Percentiles rank a stretch among this genome's conserved stretches.
Conservation (phyloP, 495 filamentous ascomycete genomes). For the Xylaria venustula region DNA sequence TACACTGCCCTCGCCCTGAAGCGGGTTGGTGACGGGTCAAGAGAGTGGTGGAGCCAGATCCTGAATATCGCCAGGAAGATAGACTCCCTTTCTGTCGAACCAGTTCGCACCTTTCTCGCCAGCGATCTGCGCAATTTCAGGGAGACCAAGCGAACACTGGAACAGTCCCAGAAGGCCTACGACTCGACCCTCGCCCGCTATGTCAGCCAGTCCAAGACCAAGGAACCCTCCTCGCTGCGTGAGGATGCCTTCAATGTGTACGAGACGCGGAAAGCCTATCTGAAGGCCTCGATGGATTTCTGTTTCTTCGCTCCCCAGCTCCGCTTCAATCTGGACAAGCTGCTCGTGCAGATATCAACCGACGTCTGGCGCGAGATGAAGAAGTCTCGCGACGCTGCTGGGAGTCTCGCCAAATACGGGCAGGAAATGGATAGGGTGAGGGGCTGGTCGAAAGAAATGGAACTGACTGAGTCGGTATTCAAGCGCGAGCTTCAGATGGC, state of each 20-base stretch:
- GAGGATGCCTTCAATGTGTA: constrained; percentile 97
- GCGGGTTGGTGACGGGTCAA: constrained; percentile 77
- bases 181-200: constrained; percentile 80
- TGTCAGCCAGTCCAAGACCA: constrained; percentile 80
- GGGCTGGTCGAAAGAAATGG: constrained; percentile 93
- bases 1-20: constrained; percentile 86
- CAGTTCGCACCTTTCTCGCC: constrained; percentile 71
- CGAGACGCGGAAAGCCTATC: constrained; percentile 86
- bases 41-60: constrained; percentile 82
- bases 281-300: constrained; percentile 91
- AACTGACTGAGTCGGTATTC: constrained; percentile 74
- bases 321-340: constrained; percentile 73
- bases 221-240: constrained; percentile 83
- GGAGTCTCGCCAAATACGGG: constrained; percentile 59
- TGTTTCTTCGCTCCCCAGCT: constrained; percentile 82
- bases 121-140: constrained; percentile 63
- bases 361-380: constrained; percentile 87
- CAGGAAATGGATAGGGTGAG: constrained; percentile 85
- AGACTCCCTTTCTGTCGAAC: constrained; percentile 74
- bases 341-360: constrained; percentile 79
- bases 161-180: constrained; percentile 77
- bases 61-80: constrained; percentile 69
- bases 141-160: constrained; percentile 72
- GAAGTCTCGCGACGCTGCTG: constrained; percentile 58
- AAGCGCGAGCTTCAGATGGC: constrained; percentile 74